Base-by-base conservation (phyloP, 164 flowering plant genomes). In the Stephania yunnanensis region DNA sequence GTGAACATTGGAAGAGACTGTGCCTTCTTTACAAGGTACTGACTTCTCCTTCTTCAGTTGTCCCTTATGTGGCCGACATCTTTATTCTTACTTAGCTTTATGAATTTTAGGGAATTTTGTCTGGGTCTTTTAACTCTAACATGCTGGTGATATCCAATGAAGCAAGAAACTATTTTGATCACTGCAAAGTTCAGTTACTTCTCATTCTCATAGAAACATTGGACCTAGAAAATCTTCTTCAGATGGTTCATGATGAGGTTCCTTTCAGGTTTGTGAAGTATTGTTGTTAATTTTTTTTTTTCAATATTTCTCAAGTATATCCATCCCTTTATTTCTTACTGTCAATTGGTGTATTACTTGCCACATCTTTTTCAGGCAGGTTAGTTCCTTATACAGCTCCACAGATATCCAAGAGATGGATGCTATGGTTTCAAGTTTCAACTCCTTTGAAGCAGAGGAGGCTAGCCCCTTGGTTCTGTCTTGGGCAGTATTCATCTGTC, bases 401-500 rank as follows among this genome's bases (percentile, higher is more conserved):
- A 64, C 64, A 63, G 95, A 93, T 80, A 69, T 95, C 73, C 96
- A 82, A 84, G 90, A 92, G 85, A 89, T 93, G 85, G 97, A 95
- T 87, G 85, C 88, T 29, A 44, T 89, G 12, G 72, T 95, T 74
- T 89, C 92, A 70, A 81, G 86, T 81, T 85, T 89, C 70, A 83
- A 80, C 85, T 77, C 72, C 63, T 83, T 77, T 70, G 92, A 90
- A 80, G 78, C 81, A 63, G 87, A 81, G 83, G 98, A 90, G 83
- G 91, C 89, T 13, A 93, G 93, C 7, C 95, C 93, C 5, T 82
- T 95, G 74, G 71, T 89, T 76, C 87, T 95, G 72, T 73, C 99
- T 8, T 95, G 99, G 99, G 99, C 97, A 30, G 91, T 90, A 70
- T 90, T 89, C 78, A 88, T 93, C 22, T 91, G 97, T 81, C 83